These are phyloP conservation scores for Eutrema yunnanense DNA, from an alignment of 345 rosid species.

Conservation along the genomic window DNA sequence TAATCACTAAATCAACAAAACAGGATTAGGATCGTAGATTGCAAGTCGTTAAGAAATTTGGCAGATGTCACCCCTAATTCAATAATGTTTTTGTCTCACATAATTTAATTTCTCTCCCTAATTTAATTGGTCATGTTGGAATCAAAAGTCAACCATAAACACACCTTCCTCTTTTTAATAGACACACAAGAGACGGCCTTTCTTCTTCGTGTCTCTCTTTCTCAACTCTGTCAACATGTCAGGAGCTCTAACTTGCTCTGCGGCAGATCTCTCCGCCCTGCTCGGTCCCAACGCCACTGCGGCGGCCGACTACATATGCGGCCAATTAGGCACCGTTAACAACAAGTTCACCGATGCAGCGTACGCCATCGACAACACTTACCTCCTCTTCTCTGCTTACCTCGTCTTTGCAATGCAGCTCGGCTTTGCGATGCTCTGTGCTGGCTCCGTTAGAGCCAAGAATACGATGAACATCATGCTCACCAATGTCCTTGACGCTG, in stretches of 20 bases:
- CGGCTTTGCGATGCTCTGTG: conserved; percentile 92
- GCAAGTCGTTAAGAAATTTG: not conserved
- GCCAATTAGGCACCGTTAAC: conserved; percentile 20
- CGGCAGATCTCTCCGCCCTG: conserved; percentile 36
- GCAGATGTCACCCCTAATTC: not conserved
- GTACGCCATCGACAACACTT: conserved; percentile 63
- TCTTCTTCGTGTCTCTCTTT: not conserved
- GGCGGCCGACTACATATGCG: conserved; percentile 58
- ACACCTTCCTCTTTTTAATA: not conserved
- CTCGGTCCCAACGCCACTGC: conserved; percentile 54
- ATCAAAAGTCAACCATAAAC: conserved; percentile 6
- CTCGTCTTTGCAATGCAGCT: conserved; percentile 86
- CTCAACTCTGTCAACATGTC: conserved; percentile 12
- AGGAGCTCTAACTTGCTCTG: conserved; percentile 33
- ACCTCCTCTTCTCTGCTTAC: conserved; percentile 80
- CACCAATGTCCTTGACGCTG: conserved; percentile 84
- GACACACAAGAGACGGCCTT: not conserved
- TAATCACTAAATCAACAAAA: not conserved
- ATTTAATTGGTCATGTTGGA: not conserved
- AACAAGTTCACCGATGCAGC: conserved; percentile 37
- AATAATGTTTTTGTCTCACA: not conserved
- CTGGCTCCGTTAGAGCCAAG: conserved; percentile 88
- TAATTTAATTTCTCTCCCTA: not conserved
- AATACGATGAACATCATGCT: conserved; percentile 94
- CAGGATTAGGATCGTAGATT: not conserved